Evolutionary conservation across 2,329 filamentous ascomycete species (phyloP).

Genomic region (Beauveria varroae): DNA sequence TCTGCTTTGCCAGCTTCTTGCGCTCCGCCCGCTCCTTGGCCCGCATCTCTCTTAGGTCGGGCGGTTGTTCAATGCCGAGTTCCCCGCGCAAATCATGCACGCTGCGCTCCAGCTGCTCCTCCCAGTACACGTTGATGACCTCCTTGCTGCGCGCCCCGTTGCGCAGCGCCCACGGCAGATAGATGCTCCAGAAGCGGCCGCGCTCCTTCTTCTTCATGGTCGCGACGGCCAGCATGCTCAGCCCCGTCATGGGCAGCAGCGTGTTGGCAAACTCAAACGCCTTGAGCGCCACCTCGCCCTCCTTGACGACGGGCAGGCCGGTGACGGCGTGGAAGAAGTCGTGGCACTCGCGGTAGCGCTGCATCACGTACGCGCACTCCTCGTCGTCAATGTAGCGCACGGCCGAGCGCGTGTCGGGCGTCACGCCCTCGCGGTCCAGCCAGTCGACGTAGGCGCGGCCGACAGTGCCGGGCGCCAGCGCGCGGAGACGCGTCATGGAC

Average conservation of each 20-base stretch:
- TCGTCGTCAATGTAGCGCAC: constrained; percentile 92
- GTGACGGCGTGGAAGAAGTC: constrained; percentile 97
- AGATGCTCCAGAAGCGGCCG: constrained; percentile 62
- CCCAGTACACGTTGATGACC: constrained; percentile 96
- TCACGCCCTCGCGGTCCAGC: constrained; percentile 91
- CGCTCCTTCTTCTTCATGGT: constrained; percentile 80
- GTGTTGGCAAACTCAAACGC: constrained; percentile 97
- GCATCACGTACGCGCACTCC: constrained; percentile 97
- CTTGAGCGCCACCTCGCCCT: constrained; percentile 96
- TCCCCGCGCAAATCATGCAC: constrained; percentile 66
- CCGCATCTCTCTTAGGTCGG: constrained; percentile 74
- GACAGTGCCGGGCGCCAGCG: constrained; percentile 64
- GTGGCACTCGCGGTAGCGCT: constrained; percentile 93
- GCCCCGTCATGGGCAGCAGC: constrained; percentile 84
- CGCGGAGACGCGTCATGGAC: constrained; percentile 60
- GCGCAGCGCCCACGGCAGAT: constrained; percentile 82
- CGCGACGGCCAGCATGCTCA: constrained; percentile 78
- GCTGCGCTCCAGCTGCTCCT: constrained; percentile 82
- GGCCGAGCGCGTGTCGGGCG: constrained; percentile 73
- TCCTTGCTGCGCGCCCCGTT: constrained; percentile 74
- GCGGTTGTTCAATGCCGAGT: constrained; percentile 79
- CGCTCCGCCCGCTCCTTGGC: constrained; percentile 58
- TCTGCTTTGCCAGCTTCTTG: constrained; percentile 52
- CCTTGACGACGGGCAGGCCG: constrained; percentile 81
- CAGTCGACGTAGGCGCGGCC: constrained; percentile 78